These are phyloP conservation scores for Streptanthus diversifolius DNA, from an alignment of 345 rosid genomes.

Conservation along the genomic window DNA sequence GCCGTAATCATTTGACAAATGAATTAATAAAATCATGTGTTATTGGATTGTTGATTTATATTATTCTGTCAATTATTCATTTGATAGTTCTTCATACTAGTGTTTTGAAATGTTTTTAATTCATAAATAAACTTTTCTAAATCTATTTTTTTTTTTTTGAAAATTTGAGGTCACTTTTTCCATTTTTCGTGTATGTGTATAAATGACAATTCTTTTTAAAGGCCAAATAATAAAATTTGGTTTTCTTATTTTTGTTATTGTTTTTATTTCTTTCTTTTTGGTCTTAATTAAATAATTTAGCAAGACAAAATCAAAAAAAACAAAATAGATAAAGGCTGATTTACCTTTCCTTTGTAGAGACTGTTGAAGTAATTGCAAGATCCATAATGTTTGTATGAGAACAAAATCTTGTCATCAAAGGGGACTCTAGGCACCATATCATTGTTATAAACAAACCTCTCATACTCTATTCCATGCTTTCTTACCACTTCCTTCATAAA, in stretches of 20 bases:
- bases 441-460: conserved; percentile 57
- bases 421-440: conserved; percentile 64
- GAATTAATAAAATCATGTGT: not conserved
- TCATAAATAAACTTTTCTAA: not conserved
- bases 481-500: conserved; percentile 45
- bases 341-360: conserved; percentile 50
- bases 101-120: no score
- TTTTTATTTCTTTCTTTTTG: not conserved
- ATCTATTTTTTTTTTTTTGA: not conserved
- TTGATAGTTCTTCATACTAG: not conserved
- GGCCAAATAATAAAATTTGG: not conserved
- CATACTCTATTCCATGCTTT: conserved; percentile 36
- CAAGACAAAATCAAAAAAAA: not conserved
- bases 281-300: not conserved
- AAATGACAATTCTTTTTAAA: not conserved
- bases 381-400: conserved; percentile 61
- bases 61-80: not conserved
- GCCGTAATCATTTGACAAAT: not conserved
- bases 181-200: not conserved
- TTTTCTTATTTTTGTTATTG: not conserved
- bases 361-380: conserved; percentile 44
- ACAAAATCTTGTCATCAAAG: conserved; percentile 39
- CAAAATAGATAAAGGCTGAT: not conserved
- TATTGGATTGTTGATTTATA: not conserved
- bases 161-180: no score